Evolutionary conservation across 2,329 filamentous ascomycete genomes (phyloP).

Genomic region (Aspergillus aculeatinus): DNA sequence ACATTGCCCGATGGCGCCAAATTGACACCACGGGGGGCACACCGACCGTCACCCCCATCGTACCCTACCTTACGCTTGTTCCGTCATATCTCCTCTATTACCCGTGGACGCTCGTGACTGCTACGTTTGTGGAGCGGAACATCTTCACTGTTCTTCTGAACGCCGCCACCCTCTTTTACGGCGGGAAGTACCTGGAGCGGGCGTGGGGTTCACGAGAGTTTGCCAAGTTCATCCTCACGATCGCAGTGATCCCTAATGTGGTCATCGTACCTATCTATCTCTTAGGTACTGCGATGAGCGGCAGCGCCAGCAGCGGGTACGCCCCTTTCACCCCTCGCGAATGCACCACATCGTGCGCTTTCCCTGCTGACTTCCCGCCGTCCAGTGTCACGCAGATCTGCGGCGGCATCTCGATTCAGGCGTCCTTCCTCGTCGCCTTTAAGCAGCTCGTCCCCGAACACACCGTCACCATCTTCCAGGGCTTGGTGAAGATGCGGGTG

Average conservation of each 20-base stretch:
- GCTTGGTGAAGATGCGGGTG: slow-evolving; percentile 84
- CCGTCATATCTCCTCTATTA: slow-evolving; percentile 81
- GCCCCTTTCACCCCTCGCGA: slow-evolving; percentile 23
- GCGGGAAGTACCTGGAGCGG: slow-evolving; percentile 89
- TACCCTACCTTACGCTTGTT: slow-evolving; percentile 84
- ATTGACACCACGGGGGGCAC: slow-evolving; percentile 62
- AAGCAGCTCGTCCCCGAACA: slow-evolving; percentile 97
- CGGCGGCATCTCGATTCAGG: slow-evolving; percentile 85
- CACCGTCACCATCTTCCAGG: slow-evolving; percentile 89
- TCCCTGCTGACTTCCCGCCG: slow-evolving; percentile 26
- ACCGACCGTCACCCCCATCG: slow-evolving; percentile 55
- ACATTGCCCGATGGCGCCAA: slow-evolving; percentile 61
- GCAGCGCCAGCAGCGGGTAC: slow-evolving; percentile 40
- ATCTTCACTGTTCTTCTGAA: slow-evolving; percentile 80
- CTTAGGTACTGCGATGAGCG: slow-evolving; percentile 66
- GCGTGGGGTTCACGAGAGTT: slow-evolving; percentile 93
- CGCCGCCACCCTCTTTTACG: slow-evolving; percentile 78
- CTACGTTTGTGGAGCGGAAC: slow-evolving; percentile 89
- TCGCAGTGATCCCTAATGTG: slow-evolving; percentile 76
- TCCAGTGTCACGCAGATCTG: slow-evolving; percentile 76
- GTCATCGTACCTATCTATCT: slow-evolving; percentile 72
- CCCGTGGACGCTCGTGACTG: slow-evolving; percentile 87
- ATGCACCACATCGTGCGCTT: slow-evolving; percentile 18
- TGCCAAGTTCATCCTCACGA: slow-evolving; percentile 80
- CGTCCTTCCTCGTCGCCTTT: slow-evolving; percentile 92